A percentile compares a stretch with the other conserved stretches of the same genome.
These are phyloP conservation scores for Chaetomium strumarium DNA, from an alignment of 2,329 filamentous ascomycete genomes.

Conservation along the genomic window DNA sequence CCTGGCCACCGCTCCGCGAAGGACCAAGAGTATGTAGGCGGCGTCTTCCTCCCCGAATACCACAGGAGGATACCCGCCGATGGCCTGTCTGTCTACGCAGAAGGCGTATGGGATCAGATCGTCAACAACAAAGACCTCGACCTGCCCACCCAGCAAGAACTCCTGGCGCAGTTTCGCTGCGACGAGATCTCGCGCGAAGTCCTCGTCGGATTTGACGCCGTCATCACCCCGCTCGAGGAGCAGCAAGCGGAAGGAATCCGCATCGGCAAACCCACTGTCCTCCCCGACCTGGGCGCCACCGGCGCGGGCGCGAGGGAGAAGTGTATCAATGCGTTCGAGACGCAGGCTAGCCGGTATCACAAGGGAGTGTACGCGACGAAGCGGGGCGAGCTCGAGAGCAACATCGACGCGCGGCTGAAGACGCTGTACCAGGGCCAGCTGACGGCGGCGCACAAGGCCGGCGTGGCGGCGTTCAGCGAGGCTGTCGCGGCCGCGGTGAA, in stretches of 20 bases:
- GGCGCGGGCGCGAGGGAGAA: conserved; percentile 68
- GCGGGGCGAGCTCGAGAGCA: conserved; percentile 73
- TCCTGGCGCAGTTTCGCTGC: conserved; percentile 93
- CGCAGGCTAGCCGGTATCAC: conserved; percentile 88
- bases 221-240: conserved; percentile 79
- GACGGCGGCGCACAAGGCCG: conserved; percentile 79
- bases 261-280: conserved; percentile 65
- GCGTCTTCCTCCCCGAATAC: conserved; percentile 88
- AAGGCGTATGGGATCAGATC: conserved; percentile 97
- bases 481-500: conserved; percentile 85
- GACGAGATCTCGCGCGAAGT: conserved; percentile 95
- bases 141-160: conserved; percentile 91
- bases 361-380: conserved; percentile 91
- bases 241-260: conserved; percentile 70
- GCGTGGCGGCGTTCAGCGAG: conserved; percentile 77
- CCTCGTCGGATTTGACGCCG: conserved; percentile 71
- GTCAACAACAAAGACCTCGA: conserved; percentile 98
- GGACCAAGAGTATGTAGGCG: conserved; percentile 70
- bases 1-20: conserved; percentile 70
- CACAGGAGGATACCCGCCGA: conserved; percentile 94
- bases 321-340: conserved; percentile 78
- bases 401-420: conserved; percentile 85
- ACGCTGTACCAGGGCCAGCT: conserved; percentile 84
- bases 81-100: conserved; percentile 89
- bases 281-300: conserved; percentile 66